These are phyloP conservation scores for Fereydounia khargensis DNA, from an alignment of 1,284 basidiomycete species.

Conservation along the genomic window DNA sequence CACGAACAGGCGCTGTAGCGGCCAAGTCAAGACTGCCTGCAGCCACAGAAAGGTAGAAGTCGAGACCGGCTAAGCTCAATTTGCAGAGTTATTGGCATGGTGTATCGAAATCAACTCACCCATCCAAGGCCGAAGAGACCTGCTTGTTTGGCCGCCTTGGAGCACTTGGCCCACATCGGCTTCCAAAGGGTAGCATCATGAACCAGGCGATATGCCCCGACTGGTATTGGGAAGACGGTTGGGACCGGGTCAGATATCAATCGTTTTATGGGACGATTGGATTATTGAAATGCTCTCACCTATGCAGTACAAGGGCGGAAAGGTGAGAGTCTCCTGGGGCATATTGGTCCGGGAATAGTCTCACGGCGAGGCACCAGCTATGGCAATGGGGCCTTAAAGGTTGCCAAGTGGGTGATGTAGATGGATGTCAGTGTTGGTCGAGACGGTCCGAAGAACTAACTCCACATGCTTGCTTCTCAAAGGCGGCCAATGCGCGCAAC, in stretches of 20 bases:
- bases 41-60: background rate
- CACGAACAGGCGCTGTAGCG: constrained; percentile 45
- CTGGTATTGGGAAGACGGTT: background rate
- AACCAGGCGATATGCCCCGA: constrained; percentile 49
- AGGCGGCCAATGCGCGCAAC: too few species aligned
- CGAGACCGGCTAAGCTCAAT: too few species aligned
- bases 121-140: constrained; percentile 25
- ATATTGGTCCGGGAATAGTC: constrained; percentile 23
- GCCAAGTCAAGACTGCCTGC: constrained; percentile 39
- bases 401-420: too few species aligned
- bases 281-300: constrained; percentile 4
- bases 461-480: too few species aligned
- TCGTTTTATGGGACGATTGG: background rate
- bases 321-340: constrained; percentile 53
- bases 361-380: too few species aligned
- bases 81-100: background rate
- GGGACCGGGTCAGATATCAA: background rate
- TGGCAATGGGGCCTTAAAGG: too few species aligned
- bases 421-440: too few species aligned
- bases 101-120: constrained; percentile 4
- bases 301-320: constrained; percentile 48
- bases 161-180: constrained; percentile 52
- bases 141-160: constrained; percentile 34
- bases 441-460: too few species aligned
- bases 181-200: constrained; percentile 47